Conservation (phyloP, 306 rosid species). For the Cajanus cajan region DNA sequence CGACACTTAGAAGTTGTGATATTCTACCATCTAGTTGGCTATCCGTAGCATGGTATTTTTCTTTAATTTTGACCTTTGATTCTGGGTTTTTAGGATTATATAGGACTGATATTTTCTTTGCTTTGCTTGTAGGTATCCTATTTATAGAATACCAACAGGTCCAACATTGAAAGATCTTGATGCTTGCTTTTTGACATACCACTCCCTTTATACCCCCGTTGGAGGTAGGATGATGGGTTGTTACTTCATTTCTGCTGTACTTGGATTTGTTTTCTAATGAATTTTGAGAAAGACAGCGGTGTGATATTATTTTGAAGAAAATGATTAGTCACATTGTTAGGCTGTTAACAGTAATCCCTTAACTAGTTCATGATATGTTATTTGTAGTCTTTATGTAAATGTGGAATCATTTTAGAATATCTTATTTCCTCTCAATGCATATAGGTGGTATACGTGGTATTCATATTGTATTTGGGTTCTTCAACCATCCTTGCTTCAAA, state of each 20-base stretch:
- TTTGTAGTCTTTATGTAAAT: background rate
- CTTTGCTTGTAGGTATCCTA: constrained; percentile 74
- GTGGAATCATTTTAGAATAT: background rate
- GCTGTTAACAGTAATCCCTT: background rate
- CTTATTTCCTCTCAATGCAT: background rate
- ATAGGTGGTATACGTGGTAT: too few species aligned
- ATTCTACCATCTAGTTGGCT: constrained; percentile 76
- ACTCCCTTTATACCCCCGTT: constrained; percentile 55
- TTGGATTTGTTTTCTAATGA: background rate
- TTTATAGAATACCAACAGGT: constrained; percentile 93
- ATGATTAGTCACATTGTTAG: background rate
- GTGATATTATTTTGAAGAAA: background rate
- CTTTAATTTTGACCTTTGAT: constrained; percentile 26
- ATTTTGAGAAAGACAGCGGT: background rate
- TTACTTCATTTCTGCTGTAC: background rate
- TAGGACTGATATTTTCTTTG: constrained; percentile 25
- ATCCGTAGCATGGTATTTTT: constrained; percentile 86
- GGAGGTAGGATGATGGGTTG: constrained; percentile 51
- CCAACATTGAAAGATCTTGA: constrained; percentile 88
- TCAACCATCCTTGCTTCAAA: background rate
- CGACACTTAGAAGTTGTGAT: constrained; percentile 79
- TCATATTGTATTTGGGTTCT: background rate
- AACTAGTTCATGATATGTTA: background rate
- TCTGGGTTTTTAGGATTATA: background rate
- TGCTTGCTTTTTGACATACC: constrained; percentile 91